Base-by-base conservation (phyloP, 768 basidiomycete species). In the Lyophyllum atratum region DNA sequence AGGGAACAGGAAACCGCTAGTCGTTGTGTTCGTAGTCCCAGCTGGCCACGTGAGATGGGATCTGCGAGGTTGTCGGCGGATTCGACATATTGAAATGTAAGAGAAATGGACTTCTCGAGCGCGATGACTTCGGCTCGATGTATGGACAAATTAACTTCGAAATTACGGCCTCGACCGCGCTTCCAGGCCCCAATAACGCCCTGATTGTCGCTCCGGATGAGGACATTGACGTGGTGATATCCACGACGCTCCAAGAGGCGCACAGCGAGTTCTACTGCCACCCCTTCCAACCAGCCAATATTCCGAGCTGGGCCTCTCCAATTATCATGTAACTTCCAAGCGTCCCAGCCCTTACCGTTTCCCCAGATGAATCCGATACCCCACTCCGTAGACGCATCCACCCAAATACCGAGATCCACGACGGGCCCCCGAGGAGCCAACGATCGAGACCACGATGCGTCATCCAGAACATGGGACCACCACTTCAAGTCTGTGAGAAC, bases 131-230 rank as follows among this genome's bases (percentile, higher is more conserved):
- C 52, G 2, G 52, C 42, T 1, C 52, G 42, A n/a, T 46, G 44
- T 33, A 54, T 54, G 4, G 52, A 45, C 1, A 54, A 28, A 25
- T 54, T 54, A 34, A 54, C 28, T 19, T 54, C 26, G 19, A 54
- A 54, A 24, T 54, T 54, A 19, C 43, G 43, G 19, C 43, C 76
- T 76, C 70, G 57, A 1, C 75, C 74, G 42, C 70, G 71, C 1
- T 50, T 48, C 24, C 71, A 63, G 11, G 74, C 65, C 3, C 72
- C 69, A 33, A 78, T 74, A 2, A 68, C 65, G 7, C 75, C 75
- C 25, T 70, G 52, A 58, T 78, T 78, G 60, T 78, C 73, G 0
- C 68, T 72, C 46, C 66, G 64, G 15, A 75, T 59, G 24, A 65
- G 52, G 0, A 76, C 10, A 17, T 64, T 43, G 14, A 34, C 25